These are phyloP conservation scores for Kodamaea sp. DNA, from an alignment of 1,139 yeast species.

Conservation along the genomic window DNA sequence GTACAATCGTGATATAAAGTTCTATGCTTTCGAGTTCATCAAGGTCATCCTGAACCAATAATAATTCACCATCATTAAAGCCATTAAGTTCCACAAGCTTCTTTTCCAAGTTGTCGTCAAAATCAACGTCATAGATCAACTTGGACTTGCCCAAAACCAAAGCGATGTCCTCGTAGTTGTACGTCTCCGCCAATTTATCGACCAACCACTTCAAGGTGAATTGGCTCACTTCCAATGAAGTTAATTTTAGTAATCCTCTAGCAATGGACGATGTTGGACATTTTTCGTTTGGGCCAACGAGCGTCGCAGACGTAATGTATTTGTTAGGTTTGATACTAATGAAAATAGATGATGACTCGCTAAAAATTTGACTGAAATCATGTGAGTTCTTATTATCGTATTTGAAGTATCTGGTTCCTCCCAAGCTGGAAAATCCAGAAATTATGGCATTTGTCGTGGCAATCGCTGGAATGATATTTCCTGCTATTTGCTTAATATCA, in stretches of 20 bases:
- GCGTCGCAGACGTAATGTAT: constrained; percentile 63
- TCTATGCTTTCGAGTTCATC: constrained; percentile 72
- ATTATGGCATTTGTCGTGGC: constrained; percentile 97
- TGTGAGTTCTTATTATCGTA: constrained; percentile 19
- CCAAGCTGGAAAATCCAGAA: constrained; percentile 80
- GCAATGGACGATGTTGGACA: constrained; percentile 77
- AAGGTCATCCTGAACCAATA: constrained; percentile 78
- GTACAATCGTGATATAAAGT: constrained; percentile 48
- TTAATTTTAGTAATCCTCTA: constrained; percentile 41
- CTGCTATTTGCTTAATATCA: constrained; percentile 91
- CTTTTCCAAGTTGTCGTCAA: constrained; percentile 70
- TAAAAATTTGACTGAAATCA: constrained; percentile 17
- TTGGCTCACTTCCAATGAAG: constrained; percentile 14
- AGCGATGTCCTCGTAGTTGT: constrained; percentile 63
- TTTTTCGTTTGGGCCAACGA: constrained; percentile 60
- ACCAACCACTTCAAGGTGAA: constrained; percentile 45
- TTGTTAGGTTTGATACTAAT: constrained; percentile 70
- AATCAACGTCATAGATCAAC: constrained; percentile 81
- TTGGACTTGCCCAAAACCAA: constrained; percentile 59
- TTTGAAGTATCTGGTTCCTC: constrained; percentile 57
- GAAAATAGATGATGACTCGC: constrained; percentile 53
- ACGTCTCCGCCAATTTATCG: constrained; percentile 42
- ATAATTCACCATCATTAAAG: constrained; percentile 55
- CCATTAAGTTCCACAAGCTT: constrained; percentile 53
- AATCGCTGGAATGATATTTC: constrained; percentile 96